Evolutionary conservation across 176 grass and related monocot genomes (phyloP), one percentile per base, ranked within the genome.

Genomic region (Musa beccarii): DNA sequence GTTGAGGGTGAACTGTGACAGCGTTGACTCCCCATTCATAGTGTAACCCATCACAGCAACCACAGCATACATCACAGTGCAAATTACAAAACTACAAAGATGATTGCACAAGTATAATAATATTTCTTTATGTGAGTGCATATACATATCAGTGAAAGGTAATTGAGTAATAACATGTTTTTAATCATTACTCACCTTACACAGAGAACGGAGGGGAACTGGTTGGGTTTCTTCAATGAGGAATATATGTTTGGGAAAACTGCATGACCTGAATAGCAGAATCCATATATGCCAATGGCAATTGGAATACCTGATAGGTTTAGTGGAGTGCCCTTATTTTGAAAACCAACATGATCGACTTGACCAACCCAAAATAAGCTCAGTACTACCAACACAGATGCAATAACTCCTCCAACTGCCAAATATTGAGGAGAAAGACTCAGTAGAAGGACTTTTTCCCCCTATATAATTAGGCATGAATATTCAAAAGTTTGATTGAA

Each of bases 171-270:
- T 26, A 57, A 15, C 19, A 14, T 19, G 10, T 63, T 68, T 21
- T 54, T 26, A 21, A 66, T 5, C 68, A 13, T 28, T 12, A 78
- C 77, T 91, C 89, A 94, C 95, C 95, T 87, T 50, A 86, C 71
- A 71, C 89, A 79, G n/a, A 99, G 76, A 63, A 99, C 62, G 9
- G 83, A 80, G 19, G 90, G 82, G 22, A 88, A 94, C 9, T 98
- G 88, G 50, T 82, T 84, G 34, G 82, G 81, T n/a, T 93, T 91
- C 82, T 89, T 99, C 20, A 94, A 75, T 75, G 95, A 99, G 59
- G 90, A 89, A 75, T 94, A 99, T 59, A 99, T 99, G 81, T 99
- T 99, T 24, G 95, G 95, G 79, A 99, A 99, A 61, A 99, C 86
- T 54, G 90, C 95, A 51, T 99, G 95, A 3, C 90, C 88, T 21